Evolutionary conservation across 768 basidiomycete genomes (phyloP), one percentile per base, ranked within the genome.

Genomic region (Lanmaoa rubissima): DNA sequence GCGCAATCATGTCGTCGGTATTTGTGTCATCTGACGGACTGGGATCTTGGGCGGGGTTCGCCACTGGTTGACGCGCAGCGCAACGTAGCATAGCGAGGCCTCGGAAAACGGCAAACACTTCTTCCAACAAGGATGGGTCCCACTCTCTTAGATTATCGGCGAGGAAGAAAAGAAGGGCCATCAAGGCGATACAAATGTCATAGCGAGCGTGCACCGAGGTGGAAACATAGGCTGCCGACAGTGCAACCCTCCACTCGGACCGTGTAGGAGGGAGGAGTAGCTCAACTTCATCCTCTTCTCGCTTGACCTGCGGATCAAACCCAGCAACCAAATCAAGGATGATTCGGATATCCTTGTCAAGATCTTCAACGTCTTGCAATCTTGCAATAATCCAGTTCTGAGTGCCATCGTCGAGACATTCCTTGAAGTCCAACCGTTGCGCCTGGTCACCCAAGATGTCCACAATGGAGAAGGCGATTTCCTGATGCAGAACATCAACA

Each of bases 31-130:
- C 61, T 17, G 65, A 70, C 34, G 69, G 72, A 26, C 64, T 65
- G 53, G 72, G 68, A 47, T 69, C 76, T 42, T 64, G 64, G 19
- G 56, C 36, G 11, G 56, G 55, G 40, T 78, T 74, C 3, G 71
- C 75, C n/a, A 79, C 80, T 50, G 87, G 83, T 64, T 87, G 88
- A 47, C 77, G 76, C 16, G 79, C 74, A 46, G 85, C 75, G 55
- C 79, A 81, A 28, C 84, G 86, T 19, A 91, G 75, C 77, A 90
- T 87, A 24, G 87, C 83, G 24, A 89, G 74, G 14, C 88, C 88
- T n/a, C 90, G 81, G 62, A 88, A 91, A 28, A 92, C 84, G 9
- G 88, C 87, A 69, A 92, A 86, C 24, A 90, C 81, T 66, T 92
- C 88, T 10, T 83, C 84, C 46, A 89, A 70, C 28, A 90, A 65